These are phyloP conservation scores for Rehmannia glutinosa DNA, from an alignment of 257 asterid species.

Conservation along the genomic window DNA sequence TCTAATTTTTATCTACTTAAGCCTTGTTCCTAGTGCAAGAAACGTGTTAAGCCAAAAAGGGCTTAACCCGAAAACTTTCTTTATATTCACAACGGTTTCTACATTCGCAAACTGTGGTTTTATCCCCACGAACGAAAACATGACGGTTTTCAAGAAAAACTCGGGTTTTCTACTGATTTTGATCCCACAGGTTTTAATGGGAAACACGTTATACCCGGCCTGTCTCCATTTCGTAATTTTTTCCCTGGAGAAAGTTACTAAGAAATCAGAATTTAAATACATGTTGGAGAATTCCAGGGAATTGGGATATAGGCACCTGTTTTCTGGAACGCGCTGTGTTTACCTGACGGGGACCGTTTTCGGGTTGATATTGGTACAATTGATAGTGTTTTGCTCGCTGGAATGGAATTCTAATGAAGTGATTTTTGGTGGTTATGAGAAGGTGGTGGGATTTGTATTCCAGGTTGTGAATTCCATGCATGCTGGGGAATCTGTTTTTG, in stretches of 20 bases:
- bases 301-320: constrained; percentile 31
- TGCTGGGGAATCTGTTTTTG: constrained; percentile 42
- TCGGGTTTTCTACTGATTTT: constrained; percentile 39
- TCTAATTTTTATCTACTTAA: constrained; percentile 23
- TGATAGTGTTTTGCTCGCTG: constrained; percentile 28
- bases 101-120: constrained; percentile 54
- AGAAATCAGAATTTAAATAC: constrained; percentile 21
- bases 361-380: constrained; percentile 30
- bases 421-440: constrained; percentile 30
- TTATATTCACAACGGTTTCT: constrained; percentile 40
- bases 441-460: constrained; percentile 41
- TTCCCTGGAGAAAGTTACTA: constrained; percentile 18
- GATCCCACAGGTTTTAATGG: constrained; percentile 46
- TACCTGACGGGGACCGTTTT: constrained; percentile 27
- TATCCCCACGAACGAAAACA: constrained; percentile 56
- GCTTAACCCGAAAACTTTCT: constrained; percentile 25
- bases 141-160: constrained; percentile 42
- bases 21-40: constrained; percentile 20
- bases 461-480: constrained; percentile 55
- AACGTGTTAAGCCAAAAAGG: constrained; percentile 30
- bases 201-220: constrained; percentile 50
- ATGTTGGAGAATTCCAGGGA: constrained; percentile 25
- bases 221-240: constrained; percentile 25
- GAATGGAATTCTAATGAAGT: constrained; percentile 35
- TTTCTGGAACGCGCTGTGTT: constrained; percentile 13